Evolutionary conservation across 2,329 filamentous ascomycete genomes (phyloP).

Genomic region (Hymenoscyphus infarciens): DNA sequence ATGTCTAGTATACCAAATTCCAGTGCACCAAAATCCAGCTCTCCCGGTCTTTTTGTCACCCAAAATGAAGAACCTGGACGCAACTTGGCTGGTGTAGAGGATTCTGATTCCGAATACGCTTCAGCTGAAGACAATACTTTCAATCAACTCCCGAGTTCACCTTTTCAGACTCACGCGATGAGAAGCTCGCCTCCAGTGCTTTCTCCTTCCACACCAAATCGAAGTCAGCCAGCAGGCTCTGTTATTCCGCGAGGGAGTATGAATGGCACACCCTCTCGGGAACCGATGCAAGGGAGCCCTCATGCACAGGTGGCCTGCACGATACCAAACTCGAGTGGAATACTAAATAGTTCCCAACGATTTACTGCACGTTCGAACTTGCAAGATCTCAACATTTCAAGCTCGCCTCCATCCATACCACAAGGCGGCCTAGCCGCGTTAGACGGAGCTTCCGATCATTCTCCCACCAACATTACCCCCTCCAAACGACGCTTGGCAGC

Average conservation of each 20-base stretch:
- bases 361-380: not conserved
- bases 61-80: not conserved
- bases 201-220: not conserved
- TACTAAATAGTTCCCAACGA: not conserved
- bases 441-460: not conserved
- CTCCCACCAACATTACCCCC: not conserved
- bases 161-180: not conserved
- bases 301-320: not conserved
- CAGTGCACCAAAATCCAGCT: not conserved
- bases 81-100: not conserved
- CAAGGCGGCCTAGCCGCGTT: not conserved
- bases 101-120: not conserved
- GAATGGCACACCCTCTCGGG: not conserved
- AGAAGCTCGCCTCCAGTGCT: not conserved
- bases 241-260: not conserved
- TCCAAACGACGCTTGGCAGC: conserved; percentile 3
- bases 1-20: not conserved
- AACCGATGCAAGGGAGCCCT: not conserved
- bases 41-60: not conserved
- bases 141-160: not conserved
- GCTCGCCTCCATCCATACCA: not conserved
- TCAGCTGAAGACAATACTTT: not conserved
- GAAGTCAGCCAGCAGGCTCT: not conserved
- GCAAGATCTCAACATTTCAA: not conserved
- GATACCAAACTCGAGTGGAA: not conserved